These are phyloP conservation scores for Meripilus lineatus DNA, from an alignment of 1,284 basidiomycete species.

Conservation along the genomic window DNA sequence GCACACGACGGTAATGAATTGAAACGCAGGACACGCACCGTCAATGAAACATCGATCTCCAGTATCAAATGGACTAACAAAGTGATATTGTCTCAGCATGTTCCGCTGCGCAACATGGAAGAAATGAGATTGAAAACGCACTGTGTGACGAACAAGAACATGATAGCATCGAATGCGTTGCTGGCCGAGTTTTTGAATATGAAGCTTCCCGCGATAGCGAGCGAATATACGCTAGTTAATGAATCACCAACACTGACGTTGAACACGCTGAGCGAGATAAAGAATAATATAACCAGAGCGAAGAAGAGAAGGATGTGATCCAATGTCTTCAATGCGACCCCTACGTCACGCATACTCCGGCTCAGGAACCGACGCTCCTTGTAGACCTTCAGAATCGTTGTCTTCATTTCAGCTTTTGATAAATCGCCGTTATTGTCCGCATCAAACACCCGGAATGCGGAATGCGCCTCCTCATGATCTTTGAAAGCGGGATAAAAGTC, in stretches of 20 bases:
- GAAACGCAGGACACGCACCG: constrained; percentile 29
- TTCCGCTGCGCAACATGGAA: constrained; percentile 2
- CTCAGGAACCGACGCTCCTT: constrained; percentile 69
- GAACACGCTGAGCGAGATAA: constrained; percentile 69
- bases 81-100: constrained; percentile 17
- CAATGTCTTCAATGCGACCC: constrained; percentile 57
- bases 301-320: constrained; percentile 59
- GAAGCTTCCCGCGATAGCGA: constrained; percentile 68
- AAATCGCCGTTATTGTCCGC: constrained; percentile 76
- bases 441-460: constrained; percentile 75
- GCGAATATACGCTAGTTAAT: constrained; percentile 63
- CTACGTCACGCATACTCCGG: constrained; percentile 69
- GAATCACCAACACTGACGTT: constrained; percentile 56
- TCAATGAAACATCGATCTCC: constrained; percentile 74
- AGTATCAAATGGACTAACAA: constrained; percentile 63
- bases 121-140: constrained; percentile 29
- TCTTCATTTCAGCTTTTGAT: constrained; percentile 74
- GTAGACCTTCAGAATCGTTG: constrained; percentile 65
- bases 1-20: no score
- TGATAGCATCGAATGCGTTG: constrained; percentile 69
- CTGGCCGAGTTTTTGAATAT: constrained; percentile 71
- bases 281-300: constrained; percentile 61
- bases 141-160: constrained; percentile 79
- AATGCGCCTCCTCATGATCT: constrained; percentile 48
- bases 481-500: constrained; percentile 73